Evolutionary conservation across 768 basidiomycete genomes (phyloP), one percentile per base, ranked within the genome.

Genomic region (Suillus occidentalis): DNA sequence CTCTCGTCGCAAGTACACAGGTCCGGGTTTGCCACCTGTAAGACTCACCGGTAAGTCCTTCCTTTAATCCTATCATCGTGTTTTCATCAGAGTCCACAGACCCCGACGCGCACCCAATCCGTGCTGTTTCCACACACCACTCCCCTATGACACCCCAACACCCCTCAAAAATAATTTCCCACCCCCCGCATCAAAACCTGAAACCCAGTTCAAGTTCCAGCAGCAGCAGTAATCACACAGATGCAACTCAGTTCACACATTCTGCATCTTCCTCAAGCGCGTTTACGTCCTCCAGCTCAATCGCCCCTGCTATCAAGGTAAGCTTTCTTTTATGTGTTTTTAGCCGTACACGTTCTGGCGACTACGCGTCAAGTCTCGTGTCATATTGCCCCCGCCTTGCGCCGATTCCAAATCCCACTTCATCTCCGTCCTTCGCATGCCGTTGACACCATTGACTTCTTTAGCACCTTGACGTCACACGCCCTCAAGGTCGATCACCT

Each of bases 391-490:
- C n/a, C n/a, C 47, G 22, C 36, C 28, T 31, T 62, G 34, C 36
- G 52, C 49, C 43, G 39, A 40, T 40, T 14, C 39, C 13, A 40
- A 47, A 22, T 13, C 14, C 47, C 22, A 49, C 34, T n/a, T 60
- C 28, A 63, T 63, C 60, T 63, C 59, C 60, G 63, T 42, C 6
- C 20, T 58, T 12, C n/a, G 0, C 28, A 57, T 60, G 58, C 6
- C 63, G 25, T 52, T 71, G 16, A 70, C 68, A 58, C 18, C 1
- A 34, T 50, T 6, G 16, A 2, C 9, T 9, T 70, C n/a, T 40
- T 73, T 74, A 75, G 75, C 76, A 71, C 72, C 73, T 76, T 66
- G 67, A 73, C 63, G 59, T 64, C 73, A 71, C 53, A 53, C 60
- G 66, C 67, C 67, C 58, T 49, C 62, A 65, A 61, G 52, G 63